These are phyloP conservation scores for Torulaspora pretoriensis DNA, from an alignment of 1,139 yeast genomes.

Conservation along the genomic window DNA sequence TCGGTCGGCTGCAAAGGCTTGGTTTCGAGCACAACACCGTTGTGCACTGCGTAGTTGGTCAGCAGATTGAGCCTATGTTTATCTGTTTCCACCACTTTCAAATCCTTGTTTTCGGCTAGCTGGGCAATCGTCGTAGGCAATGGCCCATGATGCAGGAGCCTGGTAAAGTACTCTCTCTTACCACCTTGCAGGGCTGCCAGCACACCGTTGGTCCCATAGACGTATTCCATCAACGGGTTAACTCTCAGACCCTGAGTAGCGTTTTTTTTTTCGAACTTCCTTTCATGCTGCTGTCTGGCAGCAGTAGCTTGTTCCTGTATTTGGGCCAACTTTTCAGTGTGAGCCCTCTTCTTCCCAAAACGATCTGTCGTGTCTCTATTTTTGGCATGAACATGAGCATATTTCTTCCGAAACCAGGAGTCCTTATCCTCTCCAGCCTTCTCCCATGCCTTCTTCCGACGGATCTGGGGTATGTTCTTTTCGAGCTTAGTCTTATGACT, in stretches of 20 bases:
- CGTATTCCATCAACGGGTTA: conserved; percentile 58
- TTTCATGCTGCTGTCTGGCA: conserved; percentile 17
- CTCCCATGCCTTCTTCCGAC: conserved; percentile 54
- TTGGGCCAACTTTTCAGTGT: conserved; percentile 16
- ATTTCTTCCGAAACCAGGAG: conserved; percentile 50
- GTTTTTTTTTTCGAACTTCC: conserved; percentile 16
- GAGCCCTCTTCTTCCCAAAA: conserved; percentile 22
- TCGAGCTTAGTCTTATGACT: conserved; percentile 35
- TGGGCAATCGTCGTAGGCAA: conserved; percentile 41
- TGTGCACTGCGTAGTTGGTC: conserved; percentile 72
- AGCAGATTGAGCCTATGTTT: conserved; percentile 58
- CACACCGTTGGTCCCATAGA: conserved; percentile 77
- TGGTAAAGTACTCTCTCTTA: conserved; percentile 51
- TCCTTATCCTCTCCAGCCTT: conserved; percentile 51
- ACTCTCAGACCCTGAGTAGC: conserved; percentile 15
- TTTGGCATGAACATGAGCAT: conserved; percentile 55
- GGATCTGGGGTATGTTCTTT: conserved; percentile 42
- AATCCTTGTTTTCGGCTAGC: conserved; percentile 46
- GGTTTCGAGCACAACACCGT: conserved; percentile 72
- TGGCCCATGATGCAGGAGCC: conserved; percentile 48
- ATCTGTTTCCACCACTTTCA: conserved; percentile 43
- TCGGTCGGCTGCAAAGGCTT: conserved; percentile 50
- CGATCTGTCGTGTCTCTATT: conserved; percentile 35
- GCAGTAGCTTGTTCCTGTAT: conserved; percentile 11
- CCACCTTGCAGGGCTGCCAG: conserved; percentile 60